Evolutionary conservation across 352 stramenopile genomes (phyloP).

Genomic region (Globisporangium radiosum): DNA sequence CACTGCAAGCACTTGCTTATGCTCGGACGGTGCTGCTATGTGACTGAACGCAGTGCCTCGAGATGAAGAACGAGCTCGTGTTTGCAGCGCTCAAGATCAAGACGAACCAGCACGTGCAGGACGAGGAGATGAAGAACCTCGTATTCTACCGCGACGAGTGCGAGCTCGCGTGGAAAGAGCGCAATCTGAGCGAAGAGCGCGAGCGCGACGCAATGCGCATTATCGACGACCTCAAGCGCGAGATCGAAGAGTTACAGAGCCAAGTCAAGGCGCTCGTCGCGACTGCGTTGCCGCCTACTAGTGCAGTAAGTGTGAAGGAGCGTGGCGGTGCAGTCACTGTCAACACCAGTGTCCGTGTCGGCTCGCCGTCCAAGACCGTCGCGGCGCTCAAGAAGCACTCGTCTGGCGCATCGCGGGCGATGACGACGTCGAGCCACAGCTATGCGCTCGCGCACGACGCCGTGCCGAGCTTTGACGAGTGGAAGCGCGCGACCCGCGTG

Average conservation of each 20-base stretch:
- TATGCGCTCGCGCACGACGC: background rate
- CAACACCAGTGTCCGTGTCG: background rate
- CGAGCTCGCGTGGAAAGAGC: conserved; percentile 58
- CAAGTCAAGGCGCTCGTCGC: conserved; percentile 44
- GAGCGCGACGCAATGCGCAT: conserved; percentile 56
- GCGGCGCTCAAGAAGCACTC: conserved; percentile 13
- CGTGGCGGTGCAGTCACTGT: no score
- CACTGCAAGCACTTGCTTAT: no score
- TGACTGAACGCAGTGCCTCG: conserved; percentile 24
- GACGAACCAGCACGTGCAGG: conserved; percentile 51
- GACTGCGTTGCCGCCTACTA: conserved; percentile 1
- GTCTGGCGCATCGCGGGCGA: no score
- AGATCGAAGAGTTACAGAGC: conserved; percentile 44
- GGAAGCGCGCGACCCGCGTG: conserved; percentile 46
- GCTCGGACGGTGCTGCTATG: no score
- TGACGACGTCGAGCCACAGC: no score
- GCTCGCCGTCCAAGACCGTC: conserved; percentile 9
- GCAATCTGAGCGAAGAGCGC: conserved; percentile 42
- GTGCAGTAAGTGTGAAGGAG: background rate
- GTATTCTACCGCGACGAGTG: conserved; percentile 72
- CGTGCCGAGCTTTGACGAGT: conserved; percentile 51
- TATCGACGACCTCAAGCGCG: conserved; percentile 58
- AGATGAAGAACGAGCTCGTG: conserved; percentile 70
- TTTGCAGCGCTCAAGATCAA: conserved; percentile 46
- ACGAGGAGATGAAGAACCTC: conserved; percentile 66